Evolutionary conservation across 768 basidiomycete species (phyloP), one percentile per base, ranked within the genome.

Genomic region (Termitomyces sp.): DNA sequence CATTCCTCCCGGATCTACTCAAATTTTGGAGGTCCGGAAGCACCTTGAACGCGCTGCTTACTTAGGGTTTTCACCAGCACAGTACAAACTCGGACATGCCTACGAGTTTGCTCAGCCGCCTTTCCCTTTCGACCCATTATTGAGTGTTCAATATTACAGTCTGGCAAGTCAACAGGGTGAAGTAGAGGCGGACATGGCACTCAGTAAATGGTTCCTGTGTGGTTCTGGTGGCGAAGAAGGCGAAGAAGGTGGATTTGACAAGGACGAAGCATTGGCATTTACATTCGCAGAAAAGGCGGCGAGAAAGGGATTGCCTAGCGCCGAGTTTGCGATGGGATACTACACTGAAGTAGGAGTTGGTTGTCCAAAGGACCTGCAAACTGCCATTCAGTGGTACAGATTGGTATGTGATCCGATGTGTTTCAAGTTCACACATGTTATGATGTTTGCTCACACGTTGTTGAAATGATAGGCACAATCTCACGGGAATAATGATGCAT

Each of bases 121-220:
- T 0, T 93, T 89, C 76, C 79, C 86, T 0, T 97, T 93, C 71
- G 95, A 98, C 68, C 86, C 96, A 0, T 77, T 96, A 18, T 76
- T 96, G 39, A 89, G 86, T 55, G 94, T 98, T 22, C 92, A 95
- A 69, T 98, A 93, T 69, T 98, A 98, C 72, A 80, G 78, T 8
- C 76, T 90, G 13, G 93, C 91, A 0, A 88, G 85, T 58, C 88
- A 95, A 72, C 84, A 89, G 59, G 91, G 92, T 36, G 93, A 97
- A 71, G 79, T 82, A 24, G 95, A 98, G 70, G 96, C 96, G 0
- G 94, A 98, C 69, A 95, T 98, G 94, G 95, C 94, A 2, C 80
- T 98, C 55, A 88, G 85, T 71, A 98, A 97, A 73, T 98, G 96
- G 95, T 98, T 97, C 77, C 75, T 98, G 51, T 95, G 94, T 68